Evolutionary conservation across 495 filamentous ascomycete species (phyloP), one percentile per base, ranked within the genome.

Genomic region (Apiosordaria backusii): DNA sequence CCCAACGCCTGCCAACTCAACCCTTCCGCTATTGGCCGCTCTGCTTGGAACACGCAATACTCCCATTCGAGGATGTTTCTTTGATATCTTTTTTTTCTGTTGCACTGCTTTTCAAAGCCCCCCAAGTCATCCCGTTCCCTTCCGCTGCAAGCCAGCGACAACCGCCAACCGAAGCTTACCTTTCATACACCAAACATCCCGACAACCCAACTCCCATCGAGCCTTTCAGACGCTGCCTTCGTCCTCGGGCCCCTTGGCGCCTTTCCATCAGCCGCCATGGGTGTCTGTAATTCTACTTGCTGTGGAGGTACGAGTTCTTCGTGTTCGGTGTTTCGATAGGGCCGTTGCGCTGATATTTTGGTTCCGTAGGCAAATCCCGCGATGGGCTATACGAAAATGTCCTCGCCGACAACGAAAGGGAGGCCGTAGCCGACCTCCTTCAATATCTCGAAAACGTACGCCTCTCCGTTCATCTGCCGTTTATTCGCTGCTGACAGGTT

Each of bases 361-460:
- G 16, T 45, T 45, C 35, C 70, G 9, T 29, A 92, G 92, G 88
- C 75, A 92, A 92, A 77, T 88, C 92, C 74, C 92, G 90, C 79
- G 95, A 97, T 83, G 93, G 90, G 72, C 84, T 94, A 54, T 97
- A 99, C 77, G 96, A 99, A 77, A 92, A 93, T 60, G 92, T 95
- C 57, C 83, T 99, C 61, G 93, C 93, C 66, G 95, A 99, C 74
- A 96, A 91, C 78, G 95, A 98, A 80, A 88, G 95, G 71, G 95
- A 97, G 84, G 95, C 95, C 55, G 96, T 99, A 4, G 93, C 95
- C 61, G 95, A 99, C 75, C 83, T 99, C 35, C 83, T 99, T 22
- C 89, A 92, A 70, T 98, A 95, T 75, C 87, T 99, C 64, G 96
- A 98, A 80, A 97, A 97, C 75, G 95, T 97, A 82, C 67, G 87